Percentiles rank a stretch among this genome's conserved stretches.
These are phyloP conservation scores for Phylloporus sp. DNA, from an alignment of 768 basidiomycete species.

Conservation along the genomic window DNA sequence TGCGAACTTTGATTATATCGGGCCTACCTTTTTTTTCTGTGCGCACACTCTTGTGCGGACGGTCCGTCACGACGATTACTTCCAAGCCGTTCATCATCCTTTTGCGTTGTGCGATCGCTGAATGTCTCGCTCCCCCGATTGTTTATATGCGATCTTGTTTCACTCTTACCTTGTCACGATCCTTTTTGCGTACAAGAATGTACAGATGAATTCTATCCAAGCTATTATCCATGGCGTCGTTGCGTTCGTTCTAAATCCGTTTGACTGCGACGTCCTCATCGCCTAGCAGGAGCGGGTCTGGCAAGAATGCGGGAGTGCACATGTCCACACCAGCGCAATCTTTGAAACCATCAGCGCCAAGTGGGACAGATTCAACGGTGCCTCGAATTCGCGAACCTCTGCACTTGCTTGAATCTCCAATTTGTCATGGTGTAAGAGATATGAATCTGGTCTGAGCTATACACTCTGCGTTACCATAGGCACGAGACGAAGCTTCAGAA, in stretches of 20 bases:
- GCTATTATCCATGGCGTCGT: slow-evolving; percentile 16
- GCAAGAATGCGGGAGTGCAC: slow-evolving; percentile 52
- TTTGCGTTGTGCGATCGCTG: slow-evolving; percentile 8
- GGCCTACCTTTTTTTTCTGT: slow-evolving; percentile 14
- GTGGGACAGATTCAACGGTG: neutral
- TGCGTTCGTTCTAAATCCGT: slow-evolving; percentile 46
- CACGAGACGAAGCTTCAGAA: neutral
- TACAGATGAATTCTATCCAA: slow-evolving; percentile 26
- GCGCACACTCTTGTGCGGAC: slow-evolving; percentile 13
- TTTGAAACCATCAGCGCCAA: slow-evolving; percentile 26
- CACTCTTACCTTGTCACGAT: slow-evolving; percentile 20
- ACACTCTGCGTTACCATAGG: no score
- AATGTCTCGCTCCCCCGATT: slow-evolving; percentile 9
- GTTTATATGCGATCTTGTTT: slow-evolving; percentile 16
- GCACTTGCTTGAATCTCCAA: neutral
- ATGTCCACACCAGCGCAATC: slow-evolving; percentile 89
- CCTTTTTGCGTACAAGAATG: slow-evolving; percentile 26
- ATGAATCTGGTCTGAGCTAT: slow-evolving; percentile 1
- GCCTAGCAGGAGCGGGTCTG: slow-evolving; percentile 48
- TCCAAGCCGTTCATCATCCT: slow-evolving; percentile 10
- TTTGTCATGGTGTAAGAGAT: neutral
- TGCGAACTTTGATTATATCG: slow-evolving; percentile 43
- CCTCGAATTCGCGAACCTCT: slow-evolving; percentile 47
- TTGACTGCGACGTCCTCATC: slow-evolving; percentile 26
- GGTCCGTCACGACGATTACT: slow-evolving; percentile 13